phyloP scores from a whole-genome alignment of 306 rosid species.

The Rosa multiflora region DNA sequence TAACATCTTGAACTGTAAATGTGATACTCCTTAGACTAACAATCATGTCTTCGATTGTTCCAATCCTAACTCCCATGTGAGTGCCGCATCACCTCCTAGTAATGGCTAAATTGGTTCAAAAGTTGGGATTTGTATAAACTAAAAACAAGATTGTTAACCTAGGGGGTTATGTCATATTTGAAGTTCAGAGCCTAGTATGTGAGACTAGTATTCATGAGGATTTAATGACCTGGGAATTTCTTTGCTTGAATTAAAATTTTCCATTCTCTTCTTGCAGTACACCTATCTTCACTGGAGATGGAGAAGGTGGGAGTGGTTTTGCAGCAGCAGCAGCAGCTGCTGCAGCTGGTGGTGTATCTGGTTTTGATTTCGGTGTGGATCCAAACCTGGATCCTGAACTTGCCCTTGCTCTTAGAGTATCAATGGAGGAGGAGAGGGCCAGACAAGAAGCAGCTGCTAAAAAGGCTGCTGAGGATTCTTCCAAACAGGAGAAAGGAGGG shows the following conservation, averaged over 20 bases:
- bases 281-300: slow-evolving; percentile 96
- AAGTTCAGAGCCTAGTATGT: background rate
- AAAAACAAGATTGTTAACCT: background rate
- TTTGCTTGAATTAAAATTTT: background rate
- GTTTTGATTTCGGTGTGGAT: slow-evolving; percentile 98
- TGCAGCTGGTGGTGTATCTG: slow-evolving; percentile 86
- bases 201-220: background rate
- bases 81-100: background rate
- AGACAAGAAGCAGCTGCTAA: slow-evolving; percentile 99
- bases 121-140: background rate
- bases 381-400: slow-evolving; percentile 99
- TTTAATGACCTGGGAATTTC: background rate
- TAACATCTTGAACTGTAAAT: background rate
- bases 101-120: background rate
- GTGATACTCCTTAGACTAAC: background rate
- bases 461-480: slow-evolving; percentile 86
- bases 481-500: slow-evolving; percentile 73
- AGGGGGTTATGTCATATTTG: background rate
- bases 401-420: slow-evolving; percentile 98
- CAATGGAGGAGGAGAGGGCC: slow-evolving; percentile 99
- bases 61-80: background rate
- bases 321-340: slow-evolving; percentile 95
- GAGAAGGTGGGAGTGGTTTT: slow-evolving; percentile 95
- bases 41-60: background rate
- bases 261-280: slow-evolving; percentile 51